Evolutionary conservation across 2,329 filamentous ascomycete genomes (phyloP), one percentile per base, ranked within the genome.

Genomic region (Colletotrichum tanaceti): DNA sequence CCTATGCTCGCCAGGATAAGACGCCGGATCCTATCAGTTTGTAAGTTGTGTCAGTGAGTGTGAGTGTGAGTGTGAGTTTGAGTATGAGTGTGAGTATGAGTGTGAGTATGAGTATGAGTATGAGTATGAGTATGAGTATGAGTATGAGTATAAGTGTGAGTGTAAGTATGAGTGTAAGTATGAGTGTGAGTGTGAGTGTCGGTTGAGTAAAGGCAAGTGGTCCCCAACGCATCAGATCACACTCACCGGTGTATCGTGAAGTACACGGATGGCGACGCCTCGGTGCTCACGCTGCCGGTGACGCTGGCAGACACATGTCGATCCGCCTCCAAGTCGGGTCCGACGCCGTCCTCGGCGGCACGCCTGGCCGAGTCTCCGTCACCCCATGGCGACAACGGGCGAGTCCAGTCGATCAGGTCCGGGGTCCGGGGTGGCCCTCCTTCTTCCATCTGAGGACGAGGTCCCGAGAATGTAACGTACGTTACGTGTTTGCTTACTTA

Each of bases 321-420:
- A n/a, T 65, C 65, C 11, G 65, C 61, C 46, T 68, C 65, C 22
- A 68, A n/a, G 43, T 68, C 65, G 7, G 47, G 46, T 7, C 39
- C 65, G 10, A 43, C n/a, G 41, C 52, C 52, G 52, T 47, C 53
- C 16, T 35, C 35, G 41, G 24, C 55, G 24, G 39, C 49, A 5
- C 13, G 55, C 41, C 47, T 47, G 2, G 54, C 43, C 38, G 24
- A 49, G n/a, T 65, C 38, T 28, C 24, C 65, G 20, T 68, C 65
- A 58, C 20, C 55, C 65, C 65, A 68, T 55, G 65, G 65, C 16
- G 65, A 68, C 35, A 68, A 24, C n/a, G 65, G 65, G 38, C 65
- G 65, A 65, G 54, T 55, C 65, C 65, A 68, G 43, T 68, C 65
- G 50, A 68, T 68, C 47, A 68, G 43, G 58, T 68, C 65, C 43